Evolutionary conservation across 2,329 filamentous ascomycete species (phyloP), one percentile per base, ranked within the genome.

Genomic region (Aspergillus fischeri): DNA sequence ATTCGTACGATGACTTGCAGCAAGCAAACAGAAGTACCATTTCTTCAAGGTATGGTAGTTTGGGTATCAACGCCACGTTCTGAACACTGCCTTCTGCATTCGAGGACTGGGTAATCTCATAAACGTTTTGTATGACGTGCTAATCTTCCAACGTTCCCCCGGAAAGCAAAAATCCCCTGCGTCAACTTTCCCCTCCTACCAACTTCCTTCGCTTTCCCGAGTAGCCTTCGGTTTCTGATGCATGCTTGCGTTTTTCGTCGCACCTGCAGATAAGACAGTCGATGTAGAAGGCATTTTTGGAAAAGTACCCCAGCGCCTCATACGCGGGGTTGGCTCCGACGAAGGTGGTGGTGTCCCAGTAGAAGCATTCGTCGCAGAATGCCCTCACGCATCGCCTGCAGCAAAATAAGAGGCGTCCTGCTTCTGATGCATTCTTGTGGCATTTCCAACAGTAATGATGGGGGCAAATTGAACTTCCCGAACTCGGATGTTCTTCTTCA

Each of bases 351-450:
- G 73, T 71, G 3, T 80, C 75, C 70, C 80, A 85, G 50, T 85
- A 77, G 0, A 86, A 65, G 63, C 83, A 86, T 48, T 85, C 80
- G 55, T 86, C 83, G 63, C 84, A 87, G 62, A 77, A 85, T 0
- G 79, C 82, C 2, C 71, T 70, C 28, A 80, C 77, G 60, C 84
- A 87, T 75, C 77, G 83, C 8, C 81, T 75, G 63, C 83, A 86
- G 24, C 80, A 76, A 65, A 78, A 76, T 1, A 78, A 56, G 60
- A 79, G 73, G 4, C 74, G 73, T 1, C 76, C 76, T 0, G 71
- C 75, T 51, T 76, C 68, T 0, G 68, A 68, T 0, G 82, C 82
- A 55, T 80, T 81, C 63, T 81, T 81, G 1, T 71, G 70, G 58
- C 84, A 86, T 44, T 81, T 77, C 2, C 63, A 68, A 60, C 84